Base-by-base conservation (phyloP, 164 flowering plant species). In the Dillenia suffruticosa region DNA sequence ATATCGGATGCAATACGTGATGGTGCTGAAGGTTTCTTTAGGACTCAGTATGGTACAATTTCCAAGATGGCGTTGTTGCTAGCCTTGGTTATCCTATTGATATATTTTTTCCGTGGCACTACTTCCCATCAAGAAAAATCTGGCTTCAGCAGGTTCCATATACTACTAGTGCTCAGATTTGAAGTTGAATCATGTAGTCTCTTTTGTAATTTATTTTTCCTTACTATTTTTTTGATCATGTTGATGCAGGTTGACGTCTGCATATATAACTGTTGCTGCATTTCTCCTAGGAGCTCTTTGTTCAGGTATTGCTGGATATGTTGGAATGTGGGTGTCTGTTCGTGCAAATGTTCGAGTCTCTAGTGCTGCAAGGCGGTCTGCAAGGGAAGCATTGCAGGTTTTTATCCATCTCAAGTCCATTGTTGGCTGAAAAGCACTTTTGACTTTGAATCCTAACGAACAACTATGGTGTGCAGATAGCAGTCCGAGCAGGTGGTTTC, bases 271-370 rank as follows among this genome's bases (percentile, higher is more conserved):
- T 65, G 97, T 92, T 63, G 88, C 84, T 76, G 77, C 99, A 57
- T 94, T 94, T 79, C 90, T 94, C 68, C 76, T 94, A 9, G 99
- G 99, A 64, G 99, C 97, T 62, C 40, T 94, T 14, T 94, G 99
- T 67, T 94, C 99, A 12, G 99, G 99, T 76, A 57, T 85, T 74
- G 99, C 99, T 48, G 99, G 99, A 22, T 92, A 89, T 85, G 96
- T 94, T 69, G 99, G 97, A 47, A 94, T 92, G 99, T 94, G 99
- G 97, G 99, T 94, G 24, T 94, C 99, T 10, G 97, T 94, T 48
- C 95, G 97, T 72, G 99, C 99, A 71, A 94, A 94, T 80, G 99
- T 94, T 70, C 74, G 99, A 44, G 99, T 94, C 44, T 86, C 99
- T 46, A 92, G 99, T 87, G 99, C 99, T 72, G 99, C 99, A 67